Conservation (phyloP, 208 protist species). For the Leishmania tropica region DNA sequence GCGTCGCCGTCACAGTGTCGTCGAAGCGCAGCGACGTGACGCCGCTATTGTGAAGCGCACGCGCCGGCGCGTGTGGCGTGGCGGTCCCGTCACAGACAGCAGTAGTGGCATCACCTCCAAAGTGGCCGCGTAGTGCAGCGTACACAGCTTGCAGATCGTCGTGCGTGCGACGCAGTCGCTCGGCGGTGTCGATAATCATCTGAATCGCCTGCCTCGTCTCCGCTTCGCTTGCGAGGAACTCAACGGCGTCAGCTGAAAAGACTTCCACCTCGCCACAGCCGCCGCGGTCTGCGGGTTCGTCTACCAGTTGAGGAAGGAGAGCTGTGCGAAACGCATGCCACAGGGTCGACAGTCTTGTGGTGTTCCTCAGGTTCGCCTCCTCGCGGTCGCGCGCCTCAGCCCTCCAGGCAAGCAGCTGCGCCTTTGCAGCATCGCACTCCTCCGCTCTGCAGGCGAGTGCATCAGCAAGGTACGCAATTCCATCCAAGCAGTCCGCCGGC, state of each 20-base stretch:
- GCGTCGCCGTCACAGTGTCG: constrained; percentile 6
- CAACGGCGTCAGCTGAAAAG: not conserved
- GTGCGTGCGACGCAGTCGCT: not conserved
- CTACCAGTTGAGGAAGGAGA: constrained; percentile 18
- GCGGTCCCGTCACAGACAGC: not conserved
- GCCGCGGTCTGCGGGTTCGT: not conserved
- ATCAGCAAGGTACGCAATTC: not conserved
- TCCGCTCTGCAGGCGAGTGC: constrained; percentile 8
- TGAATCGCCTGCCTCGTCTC: constrained; percentile 1
- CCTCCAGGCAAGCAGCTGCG: not conserved
- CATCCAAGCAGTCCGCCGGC: constrained; percentile 3
- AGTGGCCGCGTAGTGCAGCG: constrained; percentile 3
- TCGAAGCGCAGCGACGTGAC: not conserved
- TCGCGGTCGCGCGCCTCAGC: not conserved
- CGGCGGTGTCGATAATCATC: constrained; percentile 1
- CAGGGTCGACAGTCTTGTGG: constrained; percentile 1
- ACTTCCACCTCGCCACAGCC: not conserved
- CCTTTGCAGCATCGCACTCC: not conserved
- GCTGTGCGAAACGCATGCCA: constrained; percentile 1
- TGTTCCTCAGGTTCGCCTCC: not conserved
- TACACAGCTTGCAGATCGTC: constrained; percentile 4
- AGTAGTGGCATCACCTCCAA: constrained; percentile 11
- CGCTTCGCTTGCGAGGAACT: not conserved
- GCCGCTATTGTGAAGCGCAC: not conserved
- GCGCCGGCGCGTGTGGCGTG: not conserved